Conservation (phyloP, 163 green algal species). For the Prototheca stagnorum region DNA sequence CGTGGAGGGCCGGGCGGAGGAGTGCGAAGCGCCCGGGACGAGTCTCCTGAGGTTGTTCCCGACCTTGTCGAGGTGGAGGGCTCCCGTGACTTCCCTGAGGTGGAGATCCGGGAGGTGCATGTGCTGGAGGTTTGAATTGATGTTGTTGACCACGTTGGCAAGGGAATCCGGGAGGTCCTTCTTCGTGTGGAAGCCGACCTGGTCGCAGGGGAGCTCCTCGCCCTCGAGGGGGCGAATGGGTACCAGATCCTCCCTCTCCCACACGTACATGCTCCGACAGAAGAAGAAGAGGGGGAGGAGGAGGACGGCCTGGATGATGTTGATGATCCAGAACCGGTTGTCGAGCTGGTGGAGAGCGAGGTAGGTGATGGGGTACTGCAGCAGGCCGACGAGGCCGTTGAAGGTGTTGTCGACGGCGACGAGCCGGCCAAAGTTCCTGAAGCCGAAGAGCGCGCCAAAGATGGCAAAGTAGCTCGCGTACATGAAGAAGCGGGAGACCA, state of each 20-base stretch:
- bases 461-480: constrained; percentile 49
- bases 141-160: too few species aligned
- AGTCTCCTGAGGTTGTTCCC: too few species aligned
- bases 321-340: constrained; percentile 36
- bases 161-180: too few species aligned
- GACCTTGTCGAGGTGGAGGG: too few species aligned
- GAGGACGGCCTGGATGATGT: constrained; percentile 23
- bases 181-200: too few species aligned
- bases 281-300: constrained; percentile 42
- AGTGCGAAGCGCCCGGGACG: too few species aligned
- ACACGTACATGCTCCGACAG: constrained; percentile 33
- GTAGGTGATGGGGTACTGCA: constrained; percentile 34
- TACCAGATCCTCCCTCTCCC: constrained; percentile 32
- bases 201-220: constrained; percentile 20
- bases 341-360: constrained; percentile 24
- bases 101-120: constrained; percentile 1
- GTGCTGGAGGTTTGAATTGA: background rate
- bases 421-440: constrained; percentile 41
- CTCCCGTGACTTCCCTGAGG: background rate
- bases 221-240: constrained; percentile 13
- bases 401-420: constrained; percentile 48
- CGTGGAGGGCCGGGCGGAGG: too few species aligned
- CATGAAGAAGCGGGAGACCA: constrained; percentile 37
- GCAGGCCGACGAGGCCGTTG: constrained; percentile 35
- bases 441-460: constrained; percentile 42